Percentiles rank a stretch among this genome's conserved stretches.
Conservation (phyloP, 257 asterid species). For the Henckelia pumila region DNA sequence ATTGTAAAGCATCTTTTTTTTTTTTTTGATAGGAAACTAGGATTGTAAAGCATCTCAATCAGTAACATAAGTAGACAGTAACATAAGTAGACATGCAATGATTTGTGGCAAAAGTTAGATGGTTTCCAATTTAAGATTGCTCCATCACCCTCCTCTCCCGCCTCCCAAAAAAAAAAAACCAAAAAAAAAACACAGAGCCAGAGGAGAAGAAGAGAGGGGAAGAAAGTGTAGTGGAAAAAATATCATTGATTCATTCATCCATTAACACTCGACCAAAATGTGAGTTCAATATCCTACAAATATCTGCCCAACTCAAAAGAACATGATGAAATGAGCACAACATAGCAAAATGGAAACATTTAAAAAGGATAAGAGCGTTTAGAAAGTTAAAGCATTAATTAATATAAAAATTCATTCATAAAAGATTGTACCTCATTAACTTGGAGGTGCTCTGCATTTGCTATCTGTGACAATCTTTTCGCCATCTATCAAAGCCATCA, state of each 20-base stretch:
- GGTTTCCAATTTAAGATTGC: neutral
- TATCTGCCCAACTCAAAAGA: neutral
- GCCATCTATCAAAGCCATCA: constrained; percentile 61
- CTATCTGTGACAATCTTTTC: constrained; percentile 80
- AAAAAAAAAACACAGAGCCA: neutral
- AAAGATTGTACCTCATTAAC: constrained; percentile 63
- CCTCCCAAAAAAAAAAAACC: neutral
- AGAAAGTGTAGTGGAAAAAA: neutral
- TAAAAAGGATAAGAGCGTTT: neutral
- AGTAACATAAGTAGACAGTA: constrained; percentile 16
- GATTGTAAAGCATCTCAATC: constrained; percentile 25
- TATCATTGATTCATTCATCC: neutral
- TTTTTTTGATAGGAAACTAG: no score
- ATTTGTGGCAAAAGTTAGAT: neutral
- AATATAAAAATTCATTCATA: constrained; percentile 1
- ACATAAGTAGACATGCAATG: constrained; percentile 9
- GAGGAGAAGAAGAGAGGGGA: neutral
- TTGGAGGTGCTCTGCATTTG: constrained; percentile 82
- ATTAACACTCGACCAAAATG: neutral
- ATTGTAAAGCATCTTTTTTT: no score
- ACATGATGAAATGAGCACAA: neutral
- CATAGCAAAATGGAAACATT: neutral
- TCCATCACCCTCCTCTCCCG: neutral
- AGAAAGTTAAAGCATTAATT: neutral
- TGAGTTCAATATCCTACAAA: neutral